These are phyloP conservation scores for Themeda triandra DNA, from an alignment of 176 grass and related monocot species.

Conservation along the genomic window DNA sequence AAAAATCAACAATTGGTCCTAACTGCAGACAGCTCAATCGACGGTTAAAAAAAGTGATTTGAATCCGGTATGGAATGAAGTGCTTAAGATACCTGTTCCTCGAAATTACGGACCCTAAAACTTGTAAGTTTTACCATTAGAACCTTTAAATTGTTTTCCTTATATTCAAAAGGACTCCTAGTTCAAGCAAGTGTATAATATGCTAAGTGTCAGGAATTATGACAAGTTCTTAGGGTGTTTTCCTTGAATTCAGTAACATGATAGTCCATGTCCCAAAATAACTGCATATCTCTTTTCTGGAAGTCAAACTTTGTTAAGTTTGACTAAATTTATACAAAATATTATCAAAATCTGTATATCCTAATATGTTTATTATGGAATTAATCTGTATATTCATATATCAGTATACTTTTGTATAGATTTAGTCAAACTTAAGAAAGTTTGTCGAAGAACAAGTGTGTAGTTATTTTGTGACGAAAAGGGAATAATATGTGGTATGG, in stretches of 20 bases:
- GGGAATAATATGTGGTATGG: not conserved
- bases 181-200: not conserved
- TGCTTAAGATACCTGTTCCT: slow-evolving; percentile 79
- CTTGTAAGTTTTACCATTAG: slow-evolving; percentile 61
- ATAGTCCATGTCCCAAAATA: not conserved
- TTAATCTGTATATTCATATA: not conserved
- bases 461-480: not conserved
- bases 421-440: not conserved
- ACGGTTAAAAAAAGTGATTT: slow-evolving; percentile 83
- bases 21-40: slow-evolving; percentile 75
- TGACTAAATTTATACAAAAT: not conserved
- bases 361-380: not conserved
- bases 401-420: not conserved
- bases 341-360: not conserved
- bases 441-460: not conserved
- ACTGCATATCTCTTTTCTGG: not conserved
- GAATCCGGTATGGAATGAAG: slow-evolving; percentile 98
- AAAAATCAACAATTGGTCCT: slow-evolving; percentile 28
- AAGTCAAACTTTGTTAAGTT: not conserved
- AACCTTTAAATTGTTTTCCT: not conserved
- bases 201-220: slow-evolving; percentile 6
- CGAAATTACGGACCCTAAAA: slow-evolving; percentile 87
- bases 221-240: not conserved
- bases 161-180: not conserved
- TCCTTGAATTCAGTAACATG: slow-evolving; percentile 6